These are phyloP conservation scores for Trametes punicea DNA, from an alignment of 768 basidiomycete species.

Conservation along the genomic window DNA sequence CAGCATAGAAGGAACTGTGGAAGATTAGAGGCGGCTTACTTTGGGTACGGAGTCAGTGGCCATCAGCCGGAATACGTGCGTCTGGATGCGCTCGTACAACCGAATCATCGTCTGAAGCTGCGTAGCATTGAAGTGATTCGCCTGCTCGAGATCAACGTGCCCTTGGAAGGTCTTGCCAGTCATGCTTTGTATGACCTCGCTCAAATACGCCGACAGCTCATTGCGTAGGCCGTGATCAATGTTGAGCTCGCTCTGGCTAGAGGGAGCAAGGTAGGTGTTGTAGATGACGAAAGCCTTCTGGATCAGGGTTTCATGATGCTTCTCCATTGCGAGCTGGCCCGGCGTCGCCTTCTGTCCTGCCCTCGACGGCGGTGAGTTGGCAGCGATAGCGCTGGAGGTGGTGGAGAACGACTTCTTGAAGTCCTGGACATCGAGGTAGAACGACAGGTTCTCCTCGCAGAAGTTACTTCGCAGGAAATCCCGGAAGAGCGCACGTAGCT, in stretches of 20 bases:
- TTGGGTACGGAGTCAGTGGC: conserved; percentile 99
- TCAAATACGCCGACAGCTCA: conserved; percentile 90
- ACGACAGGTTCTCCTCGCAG: conserved; percentile 96
- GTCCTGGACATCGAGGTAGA: conserved; percentile 96
- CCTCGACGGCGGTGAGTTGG: conserved; percentile 35
- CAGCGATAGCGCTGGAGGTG: conserved; percentile 85
- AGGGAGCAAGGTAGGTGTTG: conserved; percentile 93
- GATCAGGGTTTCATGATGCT: conserved; percentile 92
- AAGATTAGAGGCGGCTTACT: conserved; percentile 39
- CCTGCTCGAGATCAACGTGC: conserved; percentile 78
- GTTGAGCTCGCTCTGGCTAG: conserved; percentile 94
- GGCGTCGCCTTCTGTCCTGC: conserved; percentile 48
- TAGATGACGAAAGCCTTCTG: conserved; percentile 92
- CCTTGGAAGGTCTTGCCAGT: conserved; percentile 78
- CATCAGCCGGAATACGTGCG: conserved; percentile 95
- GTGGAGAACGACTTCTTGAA: conserved; percentile 96
- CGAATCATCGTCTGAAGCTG: conserved; percentile 92
- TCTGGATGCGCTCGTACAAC: conserved; percentile 94
- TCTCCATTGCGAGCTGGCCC: conserved; percentile 90
- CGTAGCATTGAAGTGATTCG: conserved; percentile 85
- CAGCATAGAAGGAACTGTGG: background rate
- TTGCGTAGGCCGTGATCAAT: conserved; percentile 96
- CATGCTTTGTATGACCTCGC: conserved; percentile 77
- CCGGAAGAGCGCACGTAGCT: conserved; percentile 84
- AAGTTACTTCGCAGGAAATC: conserved; percentile 94